phyloP scores from a whole-genome alignment of 1,284 basidiomycete genomes.

The Ganoderma multipileum region DNA sequence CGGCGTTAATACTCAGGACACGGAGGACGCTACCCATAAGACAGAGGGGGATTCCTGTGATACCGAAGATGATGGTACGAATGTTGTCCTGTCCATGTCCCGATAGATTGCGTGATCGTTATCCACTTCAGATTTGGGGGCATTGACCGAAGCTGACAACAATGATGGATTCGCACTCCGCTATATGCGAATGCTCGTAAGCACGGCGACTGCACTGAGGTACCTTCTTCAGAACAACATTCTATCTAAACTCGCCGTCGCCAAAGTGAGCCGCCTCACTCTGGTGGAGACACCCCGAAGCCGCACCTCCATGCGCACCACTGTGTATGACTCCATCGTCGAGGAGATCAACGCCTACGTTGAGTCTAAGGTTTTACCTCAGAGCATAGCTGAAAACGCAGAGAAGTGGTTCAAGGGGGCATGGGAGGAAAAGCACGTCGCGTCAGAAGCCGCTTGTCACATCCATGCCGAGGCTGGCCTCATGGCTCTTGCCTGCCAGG shows the following conservation, averaged over 20 bases:
- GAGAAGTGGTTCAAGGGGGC: background rate
- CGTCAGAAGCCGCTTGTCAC: background rate
- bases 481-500: background rate
- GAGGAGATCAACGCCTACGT: background rate
- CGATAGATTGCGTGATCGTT: background rate
- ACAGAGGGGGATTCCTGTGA: background rate
- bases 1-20: too few species aligned
- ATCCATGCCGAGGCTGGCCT: background rate
- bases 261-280: background rate
- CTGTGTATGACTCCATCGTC: background rate
- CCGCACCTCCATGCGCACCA: background rate
- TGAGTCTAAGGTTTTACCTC: background rate
- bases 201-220: background rate
- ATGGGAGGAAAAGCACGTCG: background rate
- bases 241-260: background rate
- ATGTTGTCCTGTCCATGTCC: background rate
- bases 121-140: background rate
- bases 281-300: background rate
- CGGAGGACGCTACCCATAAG: too few species aligned
- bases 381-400: background rate
- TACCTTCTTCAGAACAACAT: background rate
- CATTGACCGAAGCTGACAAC: background rate
- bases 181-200: background rate
- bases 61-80: background rate
- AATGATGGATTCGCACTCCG: background rate